Conservation (phyloP, 2,329 filamentous ascomycete genomes). For the Trichoderma cornu-damae region DNA sequence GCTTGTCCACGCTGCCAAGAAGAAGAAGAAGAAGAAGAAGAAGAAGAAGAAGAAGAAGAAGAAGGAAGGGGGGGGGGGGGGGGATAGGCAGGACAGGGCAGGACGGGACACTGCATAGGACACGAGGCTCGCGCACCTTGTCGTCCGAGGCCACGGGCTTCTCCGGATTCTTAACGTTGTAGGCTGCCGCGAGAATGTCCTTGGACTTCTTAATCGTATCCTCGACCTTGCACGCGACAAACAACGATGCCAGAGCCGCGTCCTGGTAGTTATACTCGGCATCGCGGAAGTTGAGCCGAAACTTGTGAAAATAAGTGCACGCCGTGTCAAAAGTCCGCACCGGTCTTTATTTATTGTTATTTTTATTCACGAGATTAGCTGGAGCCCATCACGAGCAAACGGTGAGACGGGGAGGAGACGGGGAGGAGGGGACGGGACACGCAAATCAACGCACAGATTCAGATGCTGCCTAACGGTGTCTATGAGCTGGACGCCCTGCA, state of each 20-base stretch:
- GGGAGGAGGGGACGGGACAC: too few relatives aligned
- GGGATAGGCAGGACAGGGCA: too few relatives aligned
- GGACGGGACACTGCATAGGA: background rate
- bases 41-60: too few relatives aligned
- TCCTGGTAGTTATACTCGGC: constrained; percentile 82
- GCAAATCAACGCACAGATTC: constrained; percentile 58
- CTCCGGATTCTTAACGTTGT: constrained; percentile 70
- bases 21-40: too few relatives aligned
- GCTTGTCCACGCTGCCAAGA: background rate
- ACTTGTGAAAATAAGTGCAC: constrained; percentile 89
- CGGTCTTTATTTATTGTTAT: constrained; percentile 55
- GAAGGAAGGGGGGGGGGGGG: too few relatives aligned
- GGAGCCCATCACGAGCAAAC: background rate
- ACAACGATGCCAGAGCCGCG: constrained; percentile 79
- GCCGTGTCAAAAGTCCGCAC: constrained; percentile 90
- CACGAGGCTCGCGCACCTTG: constrained; percentile 49
- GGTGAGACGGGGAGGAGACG: background rate
- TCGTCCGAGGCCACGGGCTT: constrained; percentile 75
- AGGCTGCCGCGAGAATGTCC: constrained; percentile 85
- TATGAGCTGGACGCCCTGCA: constrained; percentile 86
- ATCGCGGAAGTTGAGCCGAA: constrained; percentile 79
- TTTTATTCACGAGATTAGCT: background rate
- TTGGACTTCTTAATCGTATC: constrained; percentile 95
- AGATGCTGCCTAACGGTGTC: constrained; percentile 75
- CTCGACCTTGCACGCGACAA: constrained; percentile 94